These are phyloP conservation scores for Radiomyces spectabilis DNA, from an alignment of 192 early-diverging fungal species.

Conservation along the genomic window DNA sequence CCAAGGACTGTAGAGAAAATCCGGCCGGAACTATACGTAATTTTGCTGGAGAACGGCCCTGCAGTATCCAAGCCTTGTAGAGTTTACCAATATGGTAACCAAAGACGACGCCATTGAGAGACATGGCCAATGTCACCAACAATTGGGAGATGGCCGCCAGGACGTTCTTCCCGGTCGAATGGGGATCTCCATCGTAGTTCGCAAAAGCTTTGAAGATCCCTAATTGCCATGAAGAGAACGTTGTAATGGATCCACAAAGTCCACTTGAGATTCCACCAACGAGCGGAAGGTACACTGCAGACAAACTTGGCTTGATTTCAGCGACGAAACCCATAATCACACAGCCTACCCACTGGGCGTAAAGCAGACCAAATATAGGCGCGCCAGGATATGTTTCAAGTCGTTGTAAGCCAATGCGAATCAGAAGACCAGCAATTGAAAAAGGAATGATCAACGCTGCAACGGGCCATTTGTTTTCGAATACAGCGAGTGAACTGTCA, in stretches of 20 bases:
- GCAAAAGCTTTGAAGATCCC: slow-evolving; percentile 40
- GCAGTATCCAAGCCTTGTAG: slow-evolving; percentile 1
- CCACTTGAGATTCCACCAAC: slow-evolving; percentile 56
- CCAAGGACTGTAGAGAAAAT: slow-evolving; percentile 1
- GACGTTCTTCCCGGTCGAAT: slow-evolving; percentile 33
- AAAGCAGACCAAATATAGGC: slow-evolving; percentile 54
- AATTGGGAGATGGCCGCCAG: slow-evolving; percentile 35
- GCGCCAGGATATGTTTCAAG: slow-evolving; percentile 49
- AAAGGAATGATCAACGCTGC: slow-evolving; percentile 36
- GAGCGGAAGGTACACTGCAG: slow-evolving; percentile 31
- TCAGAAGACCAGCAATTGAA: slow-evolving; percentile 57
- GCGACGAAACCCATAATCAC: slow-evolving; percentile 44
- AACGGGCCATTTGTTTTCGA: slow-evolving; percentile 22
- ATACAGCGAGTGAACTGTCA: background rate
- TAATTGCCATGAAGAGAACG: slow-evolving; percentile 74
- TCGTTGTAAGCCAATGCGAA: slow-evolving; percentile 45
- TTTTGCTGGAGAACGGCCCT: too few species aligned
- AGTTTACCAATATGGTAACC: slow-evolving; percentile 37
- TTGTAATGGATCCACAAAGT: slow-evolving; percentile 77
- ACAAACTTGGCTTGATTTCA: slow-evolving; percentile 15
- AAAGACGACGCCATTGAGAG: slow-evolving; percentile 32
- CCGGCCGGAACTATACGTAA: too few species aligned
- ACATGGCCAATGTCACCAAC: slow-evolving; percentile 40
- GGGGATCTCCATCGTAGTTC: slow-evolving; percentile 17
- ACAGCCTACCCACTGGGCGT: slow-evolving; percentile 68